Percentiles rank a stretch among this genome's conserved stretches.
Evolutionary conservation across 2,329 filamentous ascomycete genomes (phyloP).

Genomic region (Diaporthe aspalathi): DNA sequence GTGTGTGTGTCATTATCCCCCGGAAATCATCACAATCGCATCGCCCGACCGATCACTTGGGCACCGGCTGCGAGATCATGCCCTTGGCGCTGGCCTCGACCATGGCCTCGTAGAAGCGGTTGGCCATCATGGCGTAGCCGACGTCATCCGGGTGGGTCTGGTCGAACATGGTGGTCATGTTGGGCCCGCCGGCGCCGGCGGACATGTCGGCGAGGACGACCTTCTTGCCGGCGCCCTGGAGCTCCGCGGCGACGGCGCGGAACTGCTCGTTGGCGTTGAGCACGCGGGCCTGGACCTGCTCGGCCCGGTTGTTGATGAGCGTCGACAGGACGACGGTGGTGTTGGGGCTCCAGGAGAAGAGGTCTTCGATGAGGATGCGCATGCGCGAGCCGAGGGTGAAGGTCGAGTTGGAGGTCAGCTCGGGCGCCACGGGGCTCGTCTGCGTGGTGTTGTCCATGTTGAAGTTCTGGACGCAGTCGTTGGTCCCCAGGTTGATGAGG

Average conservation of each 20-base stretch:
- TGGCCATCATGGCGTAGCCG: slow-evolving; percentile 57
- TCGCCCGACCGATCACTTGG: slow-evolving; percentile 21
- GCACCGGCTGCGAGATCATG: slow-evolving; percentile 42
- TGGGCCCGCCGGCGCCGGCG: slow-evolving; percentile 45
- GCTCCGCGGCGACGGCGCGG: slow-evolving; percentile 43
- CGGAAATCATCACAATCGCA: not conserved
- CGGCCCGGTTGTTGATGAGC: slow-evolving; percentile 46
- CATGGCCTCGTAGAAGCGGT: slow-evolving; percentile 49
- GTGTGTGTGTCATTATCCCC: not conserved
- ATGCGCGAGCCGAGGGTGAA: slow-evolving; percentile 47
- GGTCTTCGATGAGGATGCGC: slow-evolving; percentile 50
- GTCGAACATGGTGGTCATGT: slow-evolving; percentile 50
- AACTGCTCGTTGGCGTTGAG: slow-evolving; percentile 50
- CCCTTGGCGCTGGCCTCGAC: slow-evolving; percentile 44
- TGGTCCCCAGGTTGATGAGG: slow-evolving; percentile 57
- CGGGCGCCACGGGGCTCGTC: not conserved
- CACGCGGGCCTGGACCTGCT: slow-evolving; percentile 44
- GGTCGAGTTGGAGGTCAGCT: slow-evolving; percentile 34
- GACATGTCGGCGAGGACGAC: slow-evolving; percentile 57
- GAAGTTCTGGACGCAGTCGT: slow-evolving; percentile 53
- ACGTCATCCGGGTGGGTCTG: slow-evolving; percentile 53
- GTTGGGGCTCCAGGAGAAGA: slow-evolving; percentile 48
- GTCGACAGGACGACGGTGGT: slow-evolving; percentile 54
- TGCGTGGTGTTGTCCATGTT: slow-evolving; percentile 43
- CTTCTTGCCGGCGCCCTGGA: slow-evolving; percentile 46